A percentile compares a stretch with the other conserved stretches of the same genome.
Conservation (phyloP, 2,329 filamentous ascomycete genomes). For the Plenodomus lindquistii region DNA sequence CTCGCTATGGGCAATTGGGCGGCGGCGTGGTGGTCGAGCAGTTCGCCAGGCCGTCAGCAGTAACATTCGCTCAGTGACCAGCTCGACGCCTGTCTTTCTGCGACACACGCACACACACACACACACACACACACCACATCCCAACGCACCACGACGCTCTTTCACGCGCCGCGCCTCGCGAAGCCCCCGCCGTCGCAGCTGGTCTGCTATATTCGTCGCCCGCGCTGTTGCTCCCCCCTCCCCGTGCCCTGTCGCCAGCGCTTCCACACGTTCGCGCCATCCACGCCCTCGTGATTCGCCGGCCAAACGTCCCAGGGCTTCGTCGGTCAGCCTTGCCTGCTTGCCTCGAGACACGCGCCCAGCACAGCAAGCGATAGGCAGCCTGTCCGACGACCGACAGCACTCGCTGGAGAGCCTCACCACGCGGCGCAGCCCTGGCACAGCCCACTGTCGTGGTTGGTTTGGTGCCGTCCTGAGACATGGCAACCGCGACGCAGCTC, state of each 20-base stretch:
- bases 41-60: neutral
- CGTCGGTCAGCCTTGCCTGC: neutral
- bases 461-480: slow-evolving; percentile 28
- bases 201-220: slow-evolving; percentile 6
- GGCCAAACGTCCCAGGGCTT: neutral
- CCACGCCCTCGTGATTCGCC: slow-evolving; percentile 16
- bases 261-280: slow-evolving; percentile 10
- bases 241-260: neutral
- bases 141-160: neutral
- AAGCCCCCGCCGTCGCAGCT: slow-evolving; percentile 5
- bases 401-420: slow-evolving; percentile 9
- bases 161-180: neutral
- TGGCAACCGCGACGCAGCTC: slow-evolving; percentile 48
- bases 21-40: neutral
- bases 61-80: neutral
- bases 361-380: neutral
- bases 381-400: slow-evolving; percentile 13
- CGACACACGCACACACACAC: no score
- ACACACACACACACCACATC: no score
- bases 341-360: no score
- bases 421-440: slow-evolving; percentile 31
- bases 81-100: neutral
- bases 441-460: slow-evolving; percentile 18
- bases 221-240: neutral
- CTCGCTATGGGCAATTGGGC: no score